Evolutionary conservation across 225 moss, liverwort and hornwort species (phyloP).

Genomic region (Bryoerythrophyllum caledonicum): DNA sequence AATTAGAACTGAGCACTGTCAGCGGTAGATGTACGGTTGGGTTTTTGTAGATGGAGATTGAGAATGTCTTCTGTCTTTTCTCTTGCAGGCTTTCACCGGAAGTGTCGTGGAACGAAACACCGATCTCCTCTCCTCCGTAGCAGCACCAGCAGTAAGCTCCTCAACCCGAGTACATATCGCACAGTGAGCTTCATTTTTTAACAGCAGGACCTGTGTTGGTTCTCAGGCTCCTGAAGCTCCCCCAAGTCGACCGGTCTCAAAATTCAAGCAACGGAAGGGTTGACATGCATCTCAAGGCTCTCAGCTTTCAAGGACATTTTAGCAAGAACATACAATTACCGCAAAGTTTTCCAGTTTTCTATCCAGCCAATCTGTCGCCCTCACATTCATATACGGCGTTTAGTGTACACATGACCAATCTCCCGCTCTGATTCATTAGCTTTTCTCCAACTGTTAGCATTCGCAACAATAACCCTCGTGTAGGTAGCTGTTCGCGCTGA

Average conservation of each 20-base stretch:
- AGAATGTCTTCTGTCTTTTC: conserved; percentile 4
- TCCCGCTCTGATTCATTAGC: no score
- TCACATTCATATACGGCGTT: background rate
- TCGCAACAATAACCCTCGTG: no score
- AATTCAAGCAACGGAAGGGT: conserved; percentile 61
- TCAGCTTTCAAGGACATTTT: background rate
- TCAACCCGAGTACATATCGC: background rate
- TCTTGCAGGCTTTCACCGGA: conserved; percentile 56
- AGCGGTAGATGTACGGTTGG: no score
- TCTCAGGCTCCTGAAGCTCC: conserved; percentile 42
- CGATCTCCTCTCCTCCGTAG: conserved; percentile 29
- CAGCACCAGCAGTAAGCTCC: conserved; percentile 37
- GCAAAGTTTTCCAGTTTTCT: background rate
- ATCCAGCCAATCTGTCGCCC: background rate
- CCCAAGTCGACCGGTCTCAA: conserved; percentile 56
- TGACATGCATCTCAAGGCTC: conserved; percentile 5
- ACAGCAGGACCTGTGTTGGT: conserved; percentile 20
- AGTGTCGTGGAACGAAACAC: conserved; percentile 59
- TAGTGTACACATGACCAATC: background rate
- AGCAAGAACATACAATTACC: background rate
- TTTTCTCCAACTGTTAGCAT: background rate
- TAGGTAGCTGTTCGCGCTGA: no score
- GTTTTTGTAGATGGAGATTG: conserved; percentile 4
- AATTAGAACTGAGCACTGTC: no score
- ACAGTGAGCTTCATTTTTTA: conserved; percentile 7